Conservation (phyloP, 208 protist genomes). For the Acanthamoeba divionensis region DNA sequence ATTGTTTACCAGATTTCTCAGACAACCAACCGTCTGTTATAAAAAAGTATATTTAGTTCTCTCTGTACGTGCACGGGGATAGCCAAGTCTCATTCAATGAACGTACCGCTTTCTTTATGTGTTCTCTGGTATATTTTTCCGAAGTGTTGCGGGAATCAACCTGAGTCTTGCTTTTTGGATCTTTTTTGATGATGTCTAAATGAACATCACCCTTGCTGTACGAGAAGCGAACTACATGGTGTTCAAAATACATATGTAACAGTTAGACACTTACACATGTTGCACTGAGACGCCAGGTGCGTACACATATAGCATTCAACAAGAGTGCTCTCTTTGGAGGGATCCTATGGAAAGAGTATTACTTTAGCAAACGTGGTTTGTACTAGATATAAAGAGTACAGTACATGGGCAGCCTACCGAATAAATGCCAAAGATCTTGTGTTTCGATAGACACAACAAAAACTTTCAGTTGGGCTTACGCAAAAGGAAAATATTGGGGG, state of each 20-base stretch:
- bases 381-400: neutral
- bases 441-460: no score
- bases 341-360: neutral
- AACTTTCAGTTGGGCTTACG: no score
- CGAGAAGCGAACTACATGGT: neutral
- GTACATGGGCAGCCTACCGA: neutral
- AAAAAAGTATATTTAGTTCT: neutral
- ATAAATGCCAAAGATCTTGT: constrained; percentile 43
- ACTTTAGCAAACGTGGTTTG: neutral
- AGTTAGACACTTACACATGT: neutral
- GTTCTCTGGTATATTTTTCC: neutral
- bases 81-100: no score
- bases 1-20: neutral
- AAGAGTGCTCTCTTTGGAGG: neutral
- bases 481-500: no score
- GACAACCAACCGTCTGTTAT: constrained; percentile 14
- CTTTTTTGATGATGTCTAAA: neutral
- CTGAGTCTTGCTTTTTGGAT: neutral
- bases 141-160: neutral
- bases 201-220: neutral
- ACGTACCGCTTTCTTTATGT: constrained; percentile 17
- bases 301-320: constrained; percentile 27
- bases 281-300: neutral
- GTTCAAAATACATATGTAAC: neutral
- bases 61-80: no score